phyloP scores from a whole-genome alignment of 306 rosid species.

The cucumber (Cucumis sativus) region Cucumber_9930_V3 NC_026659.2:17148501-17149000 shows the following conservation, averaged over 20 bases:
- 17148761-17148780: background rate
- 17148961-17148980: too few species aligned
- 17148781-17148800: background rate
- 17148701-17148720: background rate
- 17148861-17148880: background rate
- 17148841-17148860: background rate
- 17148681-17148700: conserved; percentile 18
- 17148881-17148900: too few species aligned
- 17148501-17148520: conserved; percentile 21
- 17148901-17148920: background rate
- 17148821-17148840: background rate
- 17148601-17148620: background rate
- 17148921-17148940: too few species aligned
- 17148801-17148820: background rate
- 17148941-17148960: too few species aligned
- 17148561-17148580: background rate
- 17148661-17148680: background rate
- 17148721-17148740: background rate
- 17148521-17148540: background rate
- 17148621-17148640: background rate
- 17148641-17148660: background rate
- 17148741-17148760: too few species aligned
- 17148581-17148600: background rate
- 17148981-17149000: too few species aligned
- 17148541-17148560: background rate